Base-by-base conservation (phyloP, 2,329 filamentous ascomycete genomes). In the Aspergillus alliaceus region DNA sequence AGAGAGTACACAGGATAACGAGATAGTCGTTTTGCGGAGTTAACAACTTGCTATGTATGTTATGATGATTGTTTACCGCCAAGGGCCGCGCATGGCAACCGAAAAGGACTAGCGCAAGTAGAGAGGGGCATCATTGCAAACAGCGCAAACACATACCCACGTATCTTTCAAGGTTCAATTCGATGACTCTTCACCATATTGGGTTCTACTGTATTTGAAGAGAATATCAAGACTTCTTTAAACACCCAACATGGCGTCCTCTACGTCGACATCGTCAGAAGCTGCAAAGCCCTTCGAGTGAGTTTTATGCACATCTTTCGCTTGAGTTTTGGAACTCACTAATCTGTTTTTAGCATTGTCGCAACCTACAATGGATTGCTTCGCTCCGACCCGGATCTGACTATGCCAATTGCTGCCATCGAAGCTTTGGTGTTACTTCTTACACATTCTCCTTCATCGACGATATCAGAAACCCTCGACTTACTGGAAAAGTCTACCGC, bases 351-450 rank as follows among this genome's bases (percentile, higher is more conserved):
- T 64, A 81, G 80, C 73, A 86, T 90, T 59, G 86, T 89, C 65
- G 76, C 81, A 55, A 84, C 85, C 47, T 90, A 90, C 78, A 81
- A 84, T 67, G 77, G 80, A 50, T 82, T 90, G 49, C 82, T 90
- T 59, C 71, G 71, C 57, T 82, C 84, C 51, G 92, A 98, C 73
- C 83, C 89, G 11, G 90, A 96, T 60, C 84, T 98, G 53, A 97
- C 93, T 34, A 97, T 96, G 86, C 93, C 95, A 61, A 90, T 99
- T 54, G 95, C 95, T 20, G 92, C 93, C 58, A 96, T 96, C 71
- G 91, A 96, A 78, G 88, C 92, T 27, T 84, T 99, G 58, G 95
- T 98, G 65, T 86, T 89, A 70, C 88, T 95, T 59, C 89, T 98
- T 58, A 88, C 89, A 69, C 84, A 89, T 62, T 90, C 88, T 46